These are phyloP conservation scores for Ulota crispa DNA, from an alignment of 225 moss, liverwort and hornwort species.

Conservation along the genomic window DNA sequence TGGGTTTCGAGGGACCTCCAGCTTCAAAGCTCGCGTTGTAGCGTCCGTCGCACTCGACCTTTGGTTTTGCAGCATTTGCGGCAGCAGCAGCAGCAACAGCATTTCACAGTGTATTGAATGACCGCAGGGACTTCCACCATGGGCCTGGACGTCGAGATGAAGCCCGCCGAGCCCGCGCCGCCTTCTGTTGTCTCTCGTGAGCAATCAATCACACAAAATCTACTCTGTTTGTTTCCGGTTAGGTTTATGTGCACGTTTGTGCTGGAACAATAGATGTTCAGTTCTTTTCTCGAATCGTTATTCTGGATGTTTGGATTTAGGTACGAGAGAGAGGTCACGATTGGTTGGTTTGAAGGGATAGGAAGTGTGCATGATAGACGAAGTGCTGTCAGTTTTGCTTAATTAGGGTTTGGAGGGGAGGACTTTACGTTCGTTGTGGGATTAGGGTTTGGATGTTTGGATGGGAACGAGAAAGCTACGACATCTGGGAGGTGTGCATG, in stretches of 20 bases:
- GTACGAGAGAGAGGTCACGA: background rate
- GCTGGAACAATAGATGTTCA: background rate
- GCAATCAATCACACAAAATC: background rate
- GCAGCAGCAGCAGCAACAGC: background rate
- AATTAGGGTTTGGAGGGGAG: slow-evolving; percentile 31
- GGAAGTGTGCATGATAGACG: slow-evolving; percentile 10
- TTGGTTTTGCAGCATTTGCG: background rate
- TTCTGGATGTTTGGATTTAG: background rate
- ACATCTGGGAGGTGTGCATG: background rate
- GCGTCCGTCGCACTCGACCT: background rate
- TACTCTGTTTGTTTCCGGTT: background rate
- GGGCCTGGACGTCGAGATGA: slow-evolving; percentile 79
- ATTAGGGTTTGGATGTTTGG: background rate
- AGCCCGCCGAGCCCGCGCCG: slow-evolving; percentile 46
- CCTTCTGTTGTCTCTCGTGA: slow-evolving; percentile 51
- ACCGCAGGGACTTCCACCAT: slow-evolving; percentile 31
- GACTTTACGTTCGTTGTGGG: background rate
- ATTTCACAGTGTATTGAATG: slow-evolving; percentile 7
- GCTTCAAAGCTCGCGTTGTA: background rate
- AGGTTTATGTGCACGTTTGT: background rate
- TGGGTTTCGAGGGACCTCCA: background rate
- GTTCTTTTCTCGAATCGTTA: background rate
- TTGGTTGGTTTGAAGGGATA: background rate
- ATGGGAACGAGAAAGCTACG: background rate
- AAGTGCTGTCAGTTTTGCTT: background rate